Conservation (phyloP, 192 early-diverging fungal species). For the Backusella australiensis region DNA sequence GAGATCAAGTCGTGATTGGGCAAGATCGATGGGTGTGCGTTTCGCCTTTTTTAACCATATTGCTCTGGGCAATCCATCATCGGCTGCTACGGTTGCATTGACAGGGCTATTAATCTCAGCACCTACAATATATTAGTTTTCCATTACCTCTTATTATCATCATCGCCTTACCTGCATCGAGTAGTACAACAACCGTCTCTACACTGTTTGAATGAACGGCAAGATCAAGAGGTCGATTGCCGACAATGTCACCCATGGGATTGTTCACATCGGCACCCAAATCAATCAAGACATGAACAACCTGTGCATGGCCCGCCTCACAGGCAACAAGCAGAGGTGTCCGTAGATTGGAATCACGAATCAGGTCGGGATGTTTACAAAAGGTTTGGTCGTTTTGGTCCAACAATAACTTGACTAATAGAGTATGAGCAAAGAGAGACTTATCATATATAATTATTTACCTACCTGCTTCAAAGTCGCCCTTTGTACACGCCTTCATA, state of each 20-base stretch:
- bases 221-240: conserved; percentile 34
- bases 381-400: not conserved
- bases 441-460: too few relatives aligned
- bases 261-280: conserved; percentile 33
- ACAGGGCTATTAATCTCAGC: not conserved
- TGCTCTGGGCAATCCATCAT: conserved; percentile 9
- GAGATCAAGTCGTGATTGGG: conserved; percentile 29
- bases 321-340: conserved; percentile 34
- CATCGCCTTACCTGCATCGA: conserved; percentile 19
- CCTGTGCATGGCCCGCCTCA: conserved; percentile 23
- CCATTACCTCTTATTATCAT: too few relatives aligned
- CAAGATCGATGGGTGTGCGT: conserved; percentile 31
- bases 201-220: conserved; percentile 37
- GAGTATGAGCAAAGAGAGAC: too few relatives aligned
- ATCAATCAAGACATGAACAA: conserved; percentile 19
- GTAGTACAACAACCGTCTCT: conserved; percentile 26
- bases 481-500: conserved; percentile 25
- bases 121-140: not conserved
- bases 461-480: conserved; percentile 27
- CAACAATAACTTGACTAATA: conserved; percentile 14
- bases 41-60: not conserved
- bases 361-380: conserved; percentile 25
- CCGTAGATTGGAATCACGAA: conserved; percentile 32
- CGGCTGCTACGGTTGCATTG: not conserved
- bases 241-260: conserved; percentile 34